Evolutionary conservation across 2,329 filamentous ascomycete genomes (phyloP).

Genomic region (Aspergillus ibericus): DNA sequence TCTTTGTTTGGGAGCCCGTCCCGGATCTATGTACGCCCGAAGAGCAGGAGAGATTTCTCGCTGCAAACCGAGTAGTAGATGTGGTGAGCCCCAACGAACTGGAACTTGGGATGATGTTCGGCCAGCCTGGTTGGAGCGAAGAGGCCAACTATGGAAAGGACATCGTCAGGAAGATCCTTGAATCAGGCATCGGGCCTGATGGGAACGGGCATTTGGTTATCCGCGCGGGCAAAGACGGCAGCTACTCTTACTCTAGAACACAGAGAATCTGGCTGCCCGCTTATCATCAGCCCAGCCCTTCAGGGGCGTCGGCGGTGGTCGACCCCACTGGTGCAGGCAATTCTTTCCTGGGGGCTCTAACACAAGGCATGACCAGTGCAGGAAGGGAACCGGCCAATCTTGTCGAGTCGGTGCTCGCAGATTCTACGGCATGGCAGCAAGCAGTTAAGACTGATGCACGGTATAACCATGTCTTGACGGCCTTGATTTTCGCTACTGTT

Average conservation of each 20-base stretch:
- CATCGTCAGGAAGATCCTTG: constrained; percentile 38
- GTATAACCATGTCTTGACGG: constrained; percentile 56
- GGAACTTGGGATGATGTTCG: constrained; percentile 86
- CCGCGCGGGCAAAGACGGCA: constrained; percentile 63
- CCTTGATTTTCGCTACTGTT: constrained; percentile 74
- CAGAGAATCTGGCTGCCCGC: constrained; percentile 70
- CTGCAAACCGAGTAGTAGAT: constrained; percentile 56
- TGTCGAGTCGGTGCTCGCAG: constrained; percentile 41
- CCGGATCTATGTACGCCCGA: constrained; percentile 80
- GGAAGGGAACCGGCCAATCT: constrained; percentile 32
- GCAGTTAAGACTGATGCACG: constrained; percentile 49
- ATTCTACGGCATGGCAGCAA: constrained; percentile 55
- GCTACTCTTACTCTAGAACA: constrained; percentile 48
- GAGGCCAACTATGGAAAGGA: constrained; percentile 27
- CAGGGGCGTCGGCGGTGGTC: constrained; percentile 56
- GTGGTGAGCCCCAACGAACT: constrained; percentile 78
- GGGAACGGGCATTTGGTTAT: constrained; percentile 47
- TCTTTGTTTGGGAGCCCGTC: constrained; percentile 94
- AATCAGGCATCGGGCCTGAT: constrained; percentile 38
- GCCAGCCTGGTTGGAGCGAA: constrained; percentile 44
- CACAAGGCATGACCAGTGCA: constrained; percentile 54
- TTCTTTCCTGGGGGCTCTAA: constrained; percentile 70
- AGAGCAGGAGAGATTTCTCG: constrained; percentile 54
- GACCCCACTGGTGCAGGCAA: constrained; percentile 96
- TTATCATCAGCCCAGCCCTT: constrained; percentile 56